Conservation (phyloP, 2,329 filamentous ascomycete genomes). For the Ascochyta clinopodiicola region DNA sequence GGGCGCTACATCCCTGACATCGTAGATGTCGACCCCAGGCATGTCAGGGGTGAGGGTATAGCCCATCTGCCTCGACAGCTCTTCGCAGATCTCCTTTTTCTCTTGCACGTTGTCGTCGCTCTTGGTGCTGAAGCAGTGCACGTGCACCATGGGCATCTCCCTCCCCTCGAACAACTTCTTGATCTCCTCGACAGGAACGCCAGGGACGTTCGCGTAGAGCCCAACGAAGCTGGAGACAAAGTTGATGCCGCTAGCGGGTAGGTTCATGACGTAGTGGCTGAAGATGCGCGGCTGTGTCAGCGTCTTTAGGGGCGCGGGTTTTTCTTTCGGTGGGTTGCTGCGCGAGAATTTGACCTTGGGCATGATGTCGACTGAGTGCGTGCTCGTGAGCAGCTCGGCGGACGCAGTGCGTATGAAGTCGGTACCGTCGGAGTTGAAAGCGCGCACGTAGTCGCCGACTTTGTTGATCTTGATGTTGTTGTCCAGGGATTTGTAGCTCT, state of each 20-base stretch:
- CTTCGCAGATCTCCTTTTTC: conserved; percentile 66
- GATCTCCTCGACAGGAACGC: conserved; percentile 29
- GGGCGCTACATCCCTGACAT: conserved; percentile 87
- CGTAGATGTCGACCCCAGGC: conserved; percentile 61
- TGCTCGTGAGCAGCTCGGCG: conserved; percentile 60
- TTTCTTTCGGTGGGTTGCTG: conserved; percentile 25
- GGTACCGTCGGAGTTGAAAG: conserved; percentile 83
- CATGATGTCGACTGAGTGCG: conserved; percentile 57
- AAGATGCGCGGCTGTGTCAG: conserved; percentile 72
- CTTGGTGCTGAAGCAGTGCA: conserved; percentile 93
- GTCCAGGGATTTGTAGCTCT: conserved; percentile 76
- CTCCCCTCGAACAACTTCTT: conserved; percentile 51
- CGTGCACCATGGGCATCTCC: conserved; percentile 81
- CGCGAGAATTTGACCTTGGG: conserved; percentile 43
- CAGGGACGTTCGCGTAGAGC: conserved; percentile 69
- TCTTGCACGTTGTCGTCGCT: conserved; percentile 73
- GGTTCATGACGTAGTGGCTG: conserved; percentile 97
- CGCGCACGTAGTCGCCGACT: conserved; percentile 72
- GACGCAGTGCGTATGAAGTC: conserved; percentile 78
- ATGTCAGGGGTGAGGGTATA: conserved; percentile 65
- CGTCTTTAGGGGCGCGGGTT: conserved; percentile 46
- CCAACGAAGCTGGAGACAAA: conserved; percentile 82
- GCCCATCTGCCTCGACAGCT: conserved; percentile 68
- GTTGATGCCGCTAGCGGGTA: conserved; percentile 85
- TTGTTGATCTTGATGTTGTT: conserved; percentile 80